Conservation (phyloP, 1,139 yeast species). For the Hemisphaericaspora xylanilytica region DNA sequence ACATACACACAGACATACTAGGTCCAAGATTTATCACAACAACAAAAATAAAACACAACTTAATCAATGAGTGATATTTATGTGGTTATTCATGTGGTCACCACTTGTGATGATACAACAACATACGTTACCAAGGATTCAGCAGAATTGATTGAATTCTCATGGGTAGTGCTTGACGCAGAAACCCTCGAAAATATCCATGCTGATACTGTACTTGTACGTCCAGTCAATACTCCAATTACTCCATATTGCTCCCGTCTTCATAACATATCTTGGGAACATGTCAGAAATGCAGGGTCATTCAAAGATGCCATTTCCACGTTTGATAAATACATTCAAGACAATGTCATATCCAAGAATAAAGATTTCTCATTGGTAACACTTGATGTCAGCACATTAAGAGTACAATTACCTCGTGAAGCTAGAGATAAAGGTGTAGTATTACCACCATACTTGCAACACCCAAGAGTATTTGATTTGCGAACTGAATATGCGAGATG, state of each 20-base stretch:
- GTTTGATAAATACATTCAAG: conserved; percentile 52
- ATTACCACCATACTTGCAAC: conserved; percentile 73
- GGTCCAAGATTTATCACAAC: too few relatives aligned
- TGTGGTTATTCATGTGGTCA: conserved; percentile 60
- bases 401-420: conserved; percentile 78
- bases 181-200: conserved; percentile 32
- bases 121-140: conserved; percentile 60
- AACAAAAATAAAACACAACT: neutral
- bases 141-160: conserved; percentile 63
- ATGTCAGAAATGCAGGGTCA: conserved; percentile 50
- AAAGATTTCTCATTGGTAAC: conserved; percentile 67
- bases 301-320: conserved; percentile 60
- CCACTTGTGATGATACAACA: conserved; percentile 68
- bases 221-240: conserved; percentile 67
- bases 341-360: conserved; percentile 38
- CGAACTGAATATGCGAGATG: conserved; percentile 70
- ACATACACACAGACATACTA: neutral
- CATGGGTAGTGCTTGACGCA: conserved; percentile 56
- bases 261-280: conserved; percentile 62
- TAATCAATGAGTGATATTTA: conserved; percentile 55
- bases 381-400: conserved; percentile 62
- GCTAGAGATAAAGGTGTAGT: conserved; percentile 73
- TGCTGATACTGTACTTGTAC: conserved; percentile 48
- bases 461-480: conserved; percentile 75
- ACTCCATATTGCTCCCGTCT: conserved; percentile 57